A percentile compares a stretch with the other conserved stretches of the same genome.
Conservation (phyloP, 2,329 filamentous ascomycete genomes). For the Dothideomycetes sp. region DNA sequence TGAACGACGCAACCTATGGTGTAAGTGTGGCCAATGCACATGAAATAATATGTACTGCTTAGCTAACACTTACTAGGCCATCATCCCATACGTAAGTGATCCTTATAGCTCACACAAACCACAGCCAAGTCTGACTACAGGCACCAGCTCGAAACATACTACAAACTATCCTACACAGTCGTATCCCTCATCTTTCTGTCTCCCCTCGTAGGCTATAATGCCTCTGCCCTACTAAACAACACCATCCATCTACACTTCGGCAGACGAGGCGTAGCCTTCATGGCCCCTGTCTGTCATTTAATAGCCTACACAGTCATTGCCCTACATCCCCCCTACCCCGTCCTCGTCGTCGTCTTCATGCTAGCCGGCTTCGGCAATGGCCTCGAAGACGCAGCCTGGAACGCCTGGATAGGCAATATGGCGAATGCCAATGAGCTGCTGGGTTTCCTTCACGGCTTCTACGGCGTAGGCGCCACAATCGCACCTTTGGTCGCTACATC, state of each 20-base stretch:
- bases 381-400: slow-evolving; percentile 51
- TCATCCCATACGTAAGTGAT: slow-evolving; percentile 40
- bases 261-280: slow-evolving; percentile 58
- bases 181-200: slow-evolving; percentile 58
- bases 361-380: slow-evolving; percentile 63
- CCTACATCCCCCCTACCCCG: slow-evolving; percentile 58
- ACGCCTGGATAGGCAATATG: slow-evolving; percentile 60
- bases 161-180: slow-evolving; percentile 49
- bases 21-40: slow-evolving; percentile 29
- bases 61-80: slow-evolving; percentile 16
- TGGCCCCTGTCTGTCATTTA: slow-evolving; percentile 53
- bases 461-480: slow-evolving; percentile 60
- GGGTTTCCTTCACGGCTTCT: slow-evolving; percentile 61
- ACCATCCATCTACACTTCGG: slow-evolving; percentile 53
- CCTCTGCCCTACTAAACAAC: slow-evolving; percentile 55
- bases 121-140: too few relatives aligned
- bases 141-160: slow-evolving; percentile 48
- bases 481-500: slow-evolving; percentile 60
- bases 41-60: slow-evolving; percentile 4
- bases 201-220: slow-evolving; percentile 53
- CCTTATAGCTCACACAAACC: too few relatives aligned
- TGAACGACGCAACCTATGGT: slow-evolving; percentile 57
- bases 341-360: slow-evolving; percentile 53
- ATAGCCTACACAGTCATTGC: slow-evolving; percentile 54
- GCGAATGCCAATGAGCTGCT: slow-evolving; percentile 61